phyloP scores from a whole-genome alignment of 176 grass and related monocot species.

The Echinochloa phyllopogon region DNA sequence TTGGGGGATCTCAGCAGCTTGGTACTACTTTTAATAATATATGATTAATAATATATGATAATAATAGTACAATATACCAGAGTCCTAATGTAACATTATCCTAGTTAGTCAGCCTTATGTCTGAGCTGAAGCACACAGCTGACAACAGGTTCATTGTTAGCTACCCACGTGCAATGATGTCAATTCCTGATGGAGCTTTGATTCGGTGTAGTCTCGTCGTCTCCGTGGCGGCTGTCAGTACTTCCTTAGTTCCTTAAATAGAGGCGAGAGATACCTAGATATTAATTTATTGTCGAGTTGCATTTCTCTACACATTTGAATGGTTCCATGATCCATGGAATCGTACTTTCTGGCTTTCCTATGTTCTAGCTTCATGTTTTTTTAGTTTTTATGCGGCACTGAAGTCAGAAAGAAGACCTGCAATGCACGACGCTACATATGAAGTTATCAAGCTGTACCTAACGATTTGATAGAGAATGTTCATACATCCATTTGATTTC shows the following conservation, averaged over 20 bases:
- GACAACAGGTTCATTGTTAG: background rate
- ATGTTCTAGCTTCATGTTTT: background rate
- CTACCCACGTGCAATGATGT: background rate
- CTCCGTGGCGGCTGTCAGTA: slow-evolving; percentile 6
- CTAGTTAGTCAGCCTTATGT: background rate
- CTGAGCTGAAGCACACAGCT: background rate
- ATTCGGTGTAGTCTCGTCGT: background rate
- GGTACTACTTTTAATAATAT: background rate
- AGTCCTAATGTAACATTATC: slow-evolving; percentile 18
- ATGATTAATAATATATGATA: too few species aligned
- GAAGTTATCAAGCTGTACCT: background rate
- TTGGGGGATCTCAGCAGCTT: background rate
- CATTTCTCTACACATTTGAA: slow-evolving; percentile 3
- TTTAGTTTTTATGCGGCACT: background rate
- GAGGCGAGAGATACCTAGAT: background rate
- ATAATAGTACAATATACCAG: background rate
- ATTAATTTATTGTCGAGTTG: background rate
- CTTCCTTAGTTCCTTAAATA: background rate
- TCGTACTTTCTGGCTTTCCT: slow-evolving; percentile 15
- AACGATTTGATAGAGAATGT: background rate
- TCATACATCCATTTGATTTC: background rate
- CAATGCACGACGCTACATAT: background rate
- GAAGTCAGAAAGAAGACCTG: background rate
- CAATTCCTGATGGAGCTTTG: background rate
- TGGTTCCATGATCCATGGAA: background rate